A percentile compares a stretch with the other conserved stretches of the same genome.
phyloP scores from a whole-genome alignment of 2,329 filamentous ascomycete species.

The Pyrenophora teres region DNA sequence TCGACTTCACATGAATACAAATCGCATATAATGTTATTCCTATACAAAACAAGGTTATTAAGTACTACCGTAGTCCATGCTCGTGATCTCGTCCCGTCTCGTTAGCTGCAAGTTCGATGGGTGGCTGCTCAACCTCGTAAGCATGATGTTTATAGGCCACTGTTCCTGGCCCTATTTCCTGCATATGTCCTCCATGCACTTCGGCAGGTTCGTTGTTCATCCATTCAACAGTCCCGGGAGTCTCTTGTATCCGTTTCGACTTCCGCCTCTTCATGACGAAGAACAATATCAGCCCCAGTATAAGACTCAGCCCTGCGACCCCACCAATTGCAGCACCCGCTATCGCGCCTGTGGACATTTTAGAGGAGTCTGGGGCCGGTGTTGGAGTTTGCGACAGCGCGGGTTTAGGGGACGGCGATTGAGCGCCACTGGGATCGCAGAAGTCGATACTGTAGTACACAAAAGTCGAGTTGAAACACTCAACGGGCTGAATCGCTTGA shows the following conservation, averaged over 20 bases:
- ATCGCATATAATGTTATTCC: too few relatives aligned
- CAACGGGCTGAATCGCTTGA: conserved; percentile 8
- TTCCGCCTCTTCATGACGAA: conserved; percentile 3
- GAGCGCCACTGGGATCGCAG: not conserved
- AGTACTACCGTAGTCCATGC: too few relatives aligned
- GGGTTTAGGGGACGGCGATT: not conserved
- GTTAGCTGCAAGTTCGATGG: conserved; percentile 3
- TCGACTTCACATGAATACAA: too few relatives aligned
- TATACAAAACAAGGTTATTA: too few relatives aligned
- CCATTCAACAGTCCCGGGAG: not conserved
- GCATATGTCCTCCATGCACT: conserved; percentile 5
- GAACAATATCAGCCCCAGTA: conserved; percentile 3
- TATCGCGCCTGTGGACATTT: conserved; percentile 5
- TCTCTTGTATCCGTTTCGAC: not conserved
- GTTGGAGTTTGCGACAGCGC: not conserved
- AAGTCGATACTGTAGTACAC: conserved; percentile 14
- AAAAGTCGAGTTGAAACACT: conserved; percentile 12
- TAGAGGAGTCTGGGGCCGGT: not conserved
- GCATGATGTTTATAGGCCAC: conserved; percentile 5
- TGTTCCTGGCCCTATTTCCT: conserved; percentile 4
- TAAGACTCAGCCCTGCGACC: not conserved
- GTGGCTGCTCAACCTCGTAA: conserved; percentile 8
- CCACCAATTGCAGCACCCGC: conserved; percentile 7
- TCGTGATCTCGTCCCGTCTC: not conserved
- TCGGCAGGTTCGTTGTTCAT: not conserved